phyloP scores from a whole-genome alignment of 2,329 filamentous ascomycete species.

The Sclerotinia spermophila region DNA sequence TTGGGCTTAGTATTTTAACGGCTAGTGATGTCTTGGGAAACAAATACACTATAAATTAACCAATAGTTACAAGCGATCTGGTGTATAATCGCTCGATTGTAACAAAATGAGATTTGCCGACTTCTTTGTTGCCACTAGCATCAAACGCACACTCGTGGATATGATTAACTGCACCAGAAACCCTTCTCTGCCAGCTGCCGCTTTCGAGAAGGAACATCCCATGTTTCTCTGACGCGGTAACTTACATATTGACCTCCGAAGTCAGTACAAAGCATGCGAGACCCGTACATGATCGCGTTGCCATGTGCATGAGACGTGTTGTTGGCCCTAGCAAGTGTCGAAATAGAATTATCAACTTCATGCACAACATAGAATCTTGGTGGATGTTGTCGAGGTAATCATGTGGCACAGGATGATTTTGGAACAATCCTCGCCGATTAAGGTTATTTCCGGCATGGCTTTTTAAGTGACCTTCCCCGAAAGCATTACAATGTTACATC shows the following conservation, averaged over 20 bases:
- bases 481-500: not conserved
- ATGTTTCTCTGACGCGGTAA: not conserved
- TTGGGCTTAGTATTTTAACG: not conserved
- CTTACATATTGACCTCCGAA: not conserved
- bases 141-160: too few relatives aligned
- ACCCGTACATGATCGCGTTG: not conserved
- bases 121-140: not conserved
- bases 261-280: not conserved
- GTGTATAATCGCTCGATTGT: not conserved
- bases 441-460: not conserved
- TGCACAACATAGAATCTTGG: not conserved
- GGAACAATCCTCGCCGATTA: conserved; percentile 5
- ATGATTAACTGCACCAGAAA: not conserved
- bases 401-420: not conserved
- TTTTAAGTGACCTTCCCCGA: not conserved
- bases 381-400: not conserved
- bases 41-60: not conserved
- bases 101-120: not conserved
- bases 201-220: conserved; percentile 6
- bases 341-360: not conserved
- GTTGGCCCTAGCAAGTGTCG: not conserved
- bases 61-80: too few relatives aligned
- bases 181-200: not conserved
- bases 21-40: too few relatives aligned
- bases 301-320: not conserved